phyloP scores from a whole-genome alignment of 768 basidiomycete genomes.

The Phlegmacium glaucopus region DNA sequence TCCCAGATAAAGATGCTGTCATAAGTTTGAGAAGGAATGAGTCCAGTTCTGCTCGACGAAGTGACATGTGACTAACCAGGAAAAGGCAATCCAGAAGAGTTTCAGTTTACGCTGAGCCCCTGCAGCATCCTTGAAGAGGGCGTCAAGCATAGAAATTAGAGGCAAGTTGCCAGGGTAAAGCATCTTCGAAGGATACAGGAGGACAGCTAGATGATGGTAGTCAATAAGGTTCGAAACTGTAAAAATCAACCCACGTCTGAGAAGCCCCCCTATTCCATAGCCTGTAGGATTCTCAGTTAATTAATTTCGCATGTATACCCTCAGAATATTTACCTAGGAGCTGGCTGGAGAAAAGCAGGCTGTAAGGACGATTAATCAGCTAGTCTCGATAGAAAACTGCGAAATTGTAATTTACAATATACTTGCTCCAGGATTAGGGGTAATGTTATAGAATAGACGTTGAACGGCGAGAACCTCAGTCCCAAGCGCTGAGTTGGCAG shows the following conservation, averaged over 20 bases:
- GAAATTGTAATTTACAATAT: slow-evolving; percentile 32
- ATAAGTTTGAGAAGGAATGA: slow-evolving; percentile 6
- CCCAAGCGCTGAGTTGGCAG: slow-evolving; percentile 49
- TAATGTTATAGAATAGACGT: slow-evolving; percentile 50
- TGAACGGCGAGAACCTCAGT: slow-evolving; percentile 55
- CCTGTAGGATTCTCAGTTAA: slow-evolving; percentile 24
- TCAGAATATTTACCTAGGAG: slow-evolving; percentile 21
- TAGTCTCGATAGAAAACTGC: neutral
- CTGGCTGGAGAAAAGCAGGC: slow-evolving; percentile 33
- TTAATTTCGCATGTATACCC: neutral
- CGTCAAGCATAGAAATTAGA: slow-evolving; percentile 46
- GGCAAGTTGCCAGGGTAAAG: slow-evolving; percentile 46
- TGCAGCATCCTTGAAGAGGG: slow-evolving; percentile 39
- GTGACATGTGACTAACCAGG: slow-evolving; percentile 29
- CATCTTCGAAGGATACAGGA: slow-evolving; percentile 54
- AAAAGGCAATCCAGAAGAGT: slow-evolving; percentile 47
- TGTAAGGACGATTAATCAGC: slow-evolving; percentile 6
- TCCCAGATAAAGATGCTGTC: slow-evolving; percentile 47
- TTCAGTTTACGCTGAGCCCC: slow-evolving; percentile 38
- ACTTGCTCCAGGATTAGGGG: slow-evolving; percentile 41
- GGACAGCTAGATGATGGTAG: slow-evolving; percentile 25
- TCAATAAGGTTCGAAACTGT: neutral
- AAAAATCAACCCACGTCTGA: slow-evolving; percentile 36
- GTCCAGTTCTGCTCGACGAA: neutral
- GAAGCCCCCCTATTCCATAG: slow-evolving; percentile 53